A percentile compares a stretch with the other conserved stretches of the same genome.
These are phyloP conservation scores for Pythium utonaiense DNA, from an alignment of 352 stramenopile genomes.

Conservation along the genomic window DNA sequence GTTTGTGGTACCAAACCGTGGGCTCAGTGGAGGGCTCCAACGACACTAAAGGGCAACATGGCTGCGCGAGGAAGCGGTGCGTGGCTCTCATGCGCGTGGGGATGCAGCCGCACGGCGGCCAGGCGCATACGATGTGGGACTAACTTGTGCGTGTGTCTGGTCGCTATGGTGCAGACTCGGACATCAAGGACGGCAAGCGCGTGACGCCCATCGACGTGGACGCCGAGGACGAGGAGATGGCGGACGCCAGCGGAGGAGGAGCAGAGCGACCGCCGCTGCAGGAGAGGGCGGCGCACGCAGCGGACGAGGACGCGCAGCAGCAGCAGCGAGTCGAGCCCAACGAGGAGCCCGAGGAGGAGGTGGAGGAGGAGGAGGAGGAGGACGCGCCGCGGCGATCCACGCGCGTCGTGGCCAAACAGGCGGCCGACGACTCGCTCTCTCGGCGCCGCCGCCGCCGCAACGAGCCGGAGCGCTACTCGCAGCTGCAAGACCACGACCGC, in stretches of 20 bases:
- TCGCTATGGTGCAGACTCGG: background rate
- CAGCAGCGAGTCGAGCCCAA: too few species aligned
- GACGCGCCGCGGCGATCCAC: conserved; percentile 13
- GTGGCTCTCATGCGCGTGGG: background rate
- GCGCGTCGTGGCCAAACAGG: background rate
- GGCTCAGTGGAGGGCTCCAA: too few species aligned
- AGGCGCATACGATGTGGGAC: background rate
- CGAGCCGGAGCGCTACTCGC: conserved; percentile 38
- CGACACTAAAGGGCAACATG: conserved; percentile 7
- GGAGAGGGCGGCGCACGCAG: too few species aligned
- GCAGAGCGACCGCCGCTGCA: too few species aligned
- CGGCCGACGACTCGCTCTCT: conserved; percentile 2
- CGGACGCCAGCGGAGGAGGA: background rate
- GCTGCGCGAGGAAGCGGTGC: background rate
- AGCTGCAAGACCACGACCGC: conserved; percentile 53
- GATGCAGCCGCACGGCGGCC: background rate
- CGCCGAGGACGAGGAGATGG: background rate
- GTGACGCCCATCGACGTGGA: background rate
- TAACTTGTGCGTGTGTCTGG: background rate
- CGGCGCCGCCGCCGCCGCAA: conserved; percentile 19
- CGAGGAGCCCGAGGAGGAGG: conserved; percentile 6
- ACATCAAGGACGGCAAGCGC: background rate
- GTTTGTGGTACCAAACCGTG: background rate
- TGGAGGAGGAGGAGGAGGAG: conserved; percentile 2
- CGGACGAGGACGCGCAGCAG: background rate